Base-by-base conservation (phyloP, 306 rosid genomes). In the Rosa chinensis region DNA sequence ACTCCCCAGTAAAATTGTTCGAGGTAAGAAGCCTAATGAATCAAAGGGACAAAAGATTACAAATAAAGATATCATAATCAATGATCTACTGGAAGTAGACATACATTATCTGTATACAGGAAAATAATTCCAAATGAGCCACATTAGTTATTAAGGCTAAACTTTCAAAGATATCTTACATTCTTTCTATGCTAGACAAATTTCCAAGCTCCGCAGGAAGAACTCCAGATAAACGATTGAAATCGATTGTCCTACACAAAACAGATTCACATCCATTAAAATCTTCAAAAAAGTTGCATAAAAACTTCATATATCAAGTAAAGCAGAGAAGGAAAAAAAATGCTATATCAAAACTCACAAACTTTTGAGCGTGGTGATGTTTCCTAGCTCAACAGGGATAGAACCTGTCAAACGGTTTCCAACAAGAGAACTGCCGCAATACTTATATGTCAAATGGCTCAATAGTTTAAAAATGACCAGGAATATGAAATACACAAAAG, bases 311-410 rank as follows among this genome's bases (percentile, higher is more conserved):
- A 55, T 21, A 69, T 45, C 28, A 23, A n/a, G 35, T 3, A 5
- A 12, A 53, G 20, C 28, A 42, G 66, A 10, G 17, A 4, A 52
- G 28, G 28, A 59, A 23, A 59, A 40, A 9, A 18, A 20, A 18
- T 8, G 70, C 11, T 59, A 32, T n/a, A 52, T 5, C 17, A 78
- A n/a, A 69, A 88, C 98, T 89, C 80, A 94, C 97, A 93, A 90
- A 56, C 77, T 85, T 78, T 66, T 35, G 23, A 94, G 86, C 66
- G 95, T 89, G 63, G 84, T 76, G 77, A 92, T 89, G 70, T 88
- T 86, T 82, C 77, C 97, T 4, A 92, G 45, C 80, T 88, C 97
- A 78, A 61, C 77, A 44, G 97, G 97, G 63, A 94, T 87, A 62
- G 88, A n/a, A 75, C 96, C 97, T 0, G 94, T 82, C 70, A 94